Percentiles rank a stretch among this genome's conserved stretches.
Evolutionary conservation across 2,329 filamentous ascomycete species (phyloP).

Genomic region (Graphiopsis chlorocephala): DNA sequence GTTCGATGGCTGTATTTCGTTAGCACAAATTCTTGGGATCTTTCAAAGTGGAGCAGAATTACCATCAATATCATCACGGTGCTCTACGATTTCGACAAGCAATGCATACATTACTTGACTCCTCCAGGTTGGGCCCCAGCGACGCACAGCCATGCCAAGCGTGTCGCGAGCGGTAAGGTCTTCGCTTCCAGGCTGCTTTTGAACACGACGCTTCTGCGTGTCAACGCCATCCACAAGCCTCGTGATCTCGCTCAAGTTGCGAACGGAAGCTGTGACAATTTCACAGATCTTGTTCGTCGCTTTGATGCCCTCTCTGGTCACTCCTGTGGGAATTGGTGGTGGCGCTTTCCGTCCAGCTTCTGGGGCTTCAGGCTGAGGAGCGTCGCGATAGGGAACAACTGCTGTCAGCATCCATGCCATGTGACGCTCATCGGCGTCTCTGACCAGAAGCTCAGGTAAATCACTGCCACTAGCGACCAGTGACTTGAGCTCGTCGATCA

Average conservation of each 20-base stretch:
- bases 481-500: conserved; percentile 62
- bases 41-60: conserved; percentile 26
- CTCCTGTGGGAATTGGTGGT: conserved; percentile 59
- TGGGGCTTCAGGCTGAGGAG: conserved; percentile 39
- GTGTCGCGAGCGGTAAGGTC: conserved; percentile 54
- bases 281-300: conserved; percentile 72
- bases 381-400: conserved; percentile 68
- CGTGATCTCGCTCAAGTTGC: conserved; percentile 63
- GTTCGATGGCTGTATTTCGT: conserved; percentile 41
- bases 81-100: conserved; percentile 57
- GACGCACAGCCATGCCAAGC: conserved; percentile 71
- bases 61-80: conserved; percentile 43
- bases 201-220: conserved; percentile 47
- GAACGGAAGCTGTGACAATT: conserved; percentile 63
- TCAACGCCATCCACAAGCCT: conserved; percentile 54
- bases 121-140: conserved; percentile 71
- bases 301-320: conserved; percentile 75
- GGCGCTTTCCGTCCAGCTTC: conserved; percentile 50
- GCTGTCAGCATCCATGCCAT: conserved; percentile 74
- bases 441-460: conserved; percentile 47
- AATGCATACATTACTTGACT: conserved; percentile 67
- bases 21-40: neutral
- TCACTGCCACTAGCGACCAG: conserved; percentile 42
- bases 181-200: conserved; percentile 44
- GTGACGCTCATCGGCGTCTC: conserved; percentile 64